Conservation (phyloP, 345 rosid genomes). For the Hibiscus trionum region DNA sequence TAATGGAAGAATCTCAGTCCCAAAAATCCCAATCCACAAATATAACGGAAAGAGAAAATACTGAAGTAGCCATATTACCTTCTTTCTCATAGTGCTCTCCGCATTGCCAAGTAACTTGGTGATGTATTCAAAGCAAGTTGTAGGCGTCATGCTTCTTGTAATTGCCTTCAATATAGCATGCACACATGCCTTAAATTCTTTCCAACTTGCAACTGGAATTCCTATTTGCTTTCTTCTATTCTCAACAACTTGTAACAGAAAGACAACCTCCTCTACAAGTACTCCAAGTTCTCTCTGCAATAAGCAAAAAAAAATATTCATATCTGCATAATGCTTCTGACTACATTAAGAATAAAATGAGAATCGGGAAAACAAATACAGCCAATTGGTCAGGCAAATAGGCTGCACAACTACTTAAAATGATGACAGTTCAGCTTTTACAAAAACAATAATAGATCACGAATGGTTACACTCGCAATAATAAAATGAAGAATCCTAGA, state of each 20-base stretch:
- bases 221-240: conserved; percentile 35
- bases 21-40: background rate
- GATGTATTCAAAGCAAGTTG: conserved; percentile 63
- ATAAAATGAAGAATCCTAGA: background rate
- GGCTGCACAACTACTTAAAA: background rate
- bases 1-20: background rate
- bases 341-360: background rate
- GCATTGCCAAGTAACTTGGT: conserved; percentile 52
- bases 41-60: background rate
- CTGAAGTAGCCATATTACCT: conserved; percentile 38
- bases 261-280: conserved; percentile 64
- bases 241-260: conserved; percentile 43
- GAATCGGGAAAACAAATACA: background rate
- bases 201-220: conserved; percentile 32
- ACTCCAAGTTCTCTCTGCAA: conserved; percentile 61
- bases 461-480: background rate
- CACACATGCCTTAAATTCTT: conserved; percentile 46
- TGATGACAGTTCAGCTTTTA: background rate
- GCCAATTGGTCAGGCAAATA: too few species aligned
- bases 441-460: background rate
- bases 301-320: conserved; percentile 4
- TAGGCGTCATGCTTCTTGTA: conserved; percentile 49
- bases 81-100: conserved; percentile 50
- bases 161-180: conserved; percentile 50
- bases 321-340: background rate